Evolutionary conservation across 345 rosid genomes (phyloP).

Genomic region (Brassica cretica): DNA sequence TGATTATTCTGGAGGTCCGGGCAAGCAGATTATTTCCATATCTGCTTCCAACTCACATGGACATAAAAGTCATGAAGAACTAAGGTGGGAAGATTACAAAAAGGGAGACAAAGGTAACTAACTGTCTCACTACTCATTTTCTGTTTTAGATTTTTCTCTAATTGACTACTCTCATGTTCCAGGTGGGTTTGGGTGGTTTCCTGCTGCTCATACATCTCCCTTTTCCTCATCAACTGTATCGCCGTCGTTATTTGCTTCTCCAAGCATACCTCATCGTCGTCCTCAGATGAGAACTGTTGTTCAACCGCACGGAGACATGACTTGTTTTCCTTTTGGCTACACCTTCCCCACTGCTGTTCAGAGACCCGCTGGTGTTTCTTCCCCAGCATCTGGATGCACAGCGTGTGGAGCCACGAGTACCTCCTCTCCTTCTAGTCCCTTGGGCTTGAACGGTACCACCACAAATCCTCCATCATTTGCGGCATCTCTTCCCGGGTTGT

Average conservation of each 20-base stretch:
- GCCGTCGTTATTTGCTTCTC: constrained; percentile 1
- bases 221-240: background rate
- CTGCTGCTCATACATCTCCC: background rate
- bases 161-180: background rate
- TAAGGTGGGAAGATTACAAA: constrained; percentile 16
- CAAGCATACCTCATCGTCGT: background rate
- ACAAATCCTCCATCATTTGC: constrained; percentile 12
- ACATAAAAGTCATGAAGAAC: constrained; percentile 15
- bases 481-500: constrained; percentile 8
- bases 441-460: background rate
- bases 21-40: background rate
- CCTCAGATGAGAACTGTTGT: background rate
- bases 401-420: constrained; percentile 35
- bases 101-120: constrained; percentile 17
- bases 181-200: constrained; percentile 10
- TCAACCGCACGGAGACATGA: background rate
- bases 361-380: constrained; percentile 4
- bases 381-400: constrained; percentile 19
- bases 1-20: background rate
- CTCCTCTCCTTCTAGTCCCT: constrained; percentile 17
- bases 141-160: background rate
- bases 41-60: constrained; percentile 16
- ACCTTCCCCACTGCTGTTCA: background rate
- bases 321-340: background rate
- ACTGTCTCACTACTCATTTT: background rate